Evolutionary conservation across 2,329 filamentous ascomycete species (phyloP).

Genomic region (Alternaria tenuissima): DNA sequence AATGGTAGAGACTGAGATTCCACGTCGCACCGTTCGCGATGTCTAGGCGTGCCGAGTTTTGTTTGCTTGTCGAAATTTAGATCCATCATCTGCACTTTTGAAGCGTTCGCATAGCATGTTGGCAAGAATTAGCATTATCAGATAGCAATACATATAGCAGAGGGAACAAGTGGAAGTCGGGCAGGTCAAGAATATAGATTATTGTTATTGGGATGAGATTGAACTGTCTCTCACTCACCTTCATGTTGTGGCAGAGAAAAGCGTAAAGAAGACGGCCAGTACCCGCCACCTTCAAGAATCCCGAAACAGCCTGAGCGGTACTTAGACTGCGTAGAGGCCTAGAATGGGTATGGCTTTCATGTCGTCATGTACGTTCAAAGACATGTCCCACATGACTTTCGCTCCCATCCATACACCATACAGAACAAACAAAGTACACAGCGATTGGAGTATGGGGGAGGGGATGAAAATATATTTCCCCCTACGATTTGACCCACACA

Average conservation of each 20-base stretch:
- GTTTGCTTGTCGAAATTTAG: background rate
- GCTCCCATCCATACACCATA: background rate
- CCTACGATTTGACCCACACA: background rate
- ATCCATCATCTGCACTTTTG: background rate
- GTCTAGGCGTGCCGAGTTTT: slow-evolving; percentile 12
- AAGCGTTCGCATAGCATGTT: slow-evolving; percentile 13
- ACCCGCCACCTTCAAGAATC: background rate
- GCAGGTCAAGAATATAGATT: background rate
- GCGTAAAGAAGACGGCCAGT: background rate
- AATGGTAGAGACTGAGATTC: slow-evolving; percentile 77
- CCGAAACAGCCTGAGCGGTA: background rate
- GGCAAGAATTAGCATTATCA: background rate
- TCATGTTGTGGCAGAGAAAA: background rate
- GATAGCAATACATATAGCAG: background rate
- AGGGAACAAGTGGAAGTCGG: background rate
- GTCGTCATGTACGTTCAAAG: background rate
- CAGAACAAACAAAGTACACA: background rate
- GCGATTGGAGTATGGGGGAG: background rate
- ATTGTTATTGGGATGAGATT: background rate
- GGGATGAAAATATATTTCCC: background rate
- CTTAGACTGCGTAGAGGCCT: background rate
- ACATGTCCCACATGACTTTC: background rate
- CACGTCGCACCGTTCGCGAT: slow-evolving; percentile 32
- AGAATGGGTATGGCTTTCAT: background rate
- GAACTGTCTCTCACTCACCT: background rate